Evolutionary conservation across 2,329 filamentous ascomycete genomes (phyloP).

Genomic region (Claviceps lovelessii): DNA sequence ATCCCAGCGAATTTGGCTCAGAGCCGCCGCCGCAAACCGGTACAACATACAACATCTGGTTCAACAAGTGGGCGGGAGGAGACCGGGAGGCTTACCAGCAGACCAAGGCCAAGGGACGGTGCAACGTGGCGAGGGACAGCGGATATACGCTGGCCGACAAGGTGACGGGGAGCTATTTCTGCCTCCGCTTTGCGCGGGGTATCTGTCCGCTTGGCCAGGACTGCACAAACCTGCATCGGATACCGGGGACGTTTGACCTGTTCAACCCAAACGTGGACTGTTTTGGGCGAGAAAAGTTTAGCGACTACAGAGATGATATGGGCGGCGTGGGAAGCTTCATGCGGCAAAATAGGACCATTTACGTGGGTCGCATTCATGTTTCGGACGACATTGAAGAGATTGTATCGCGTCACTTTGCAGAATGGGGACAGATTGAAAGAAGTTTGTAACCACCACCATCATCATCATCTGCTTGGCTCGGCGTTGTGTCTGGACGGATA

Average conservation of each 20-base stretch:
- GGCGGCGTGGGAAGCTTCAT: constrained; percentile 89
- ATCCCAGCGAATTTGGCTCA: constrained; percentile 65
- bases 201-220: constrained; percentile 75
- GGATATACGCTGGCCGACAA: constrained; percentile 69
- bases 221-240: constrained; percentile 83
- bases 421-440: constrained; percentile 90
- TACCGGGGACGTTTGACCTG: constrained; percentile 75
- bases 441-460: constrained; percentile 22
- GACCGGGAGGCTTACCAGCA: constrained; percentile 87
- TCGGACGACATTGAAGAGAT: constrained; percentile 96
- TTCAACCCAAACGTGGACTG: constrained; percentile 93
- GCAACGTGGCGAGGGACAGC: constrained; percentile 67
- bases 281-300: constrained; percentile 77
- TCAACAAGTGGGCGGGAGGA: constrained; percentile 95
- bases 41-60: constrained; percentile 82
- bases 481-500: too few relatives aligned
- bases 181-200: constrained; percentile 78
- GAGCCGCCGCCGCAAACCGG: constrained; percentile 86
- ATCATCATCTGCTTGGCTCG: not conserved
- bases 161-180: constrained; percentile 74
- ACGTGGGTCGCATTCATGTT: constrained; percentile 86
- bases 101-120: constrained; percentile 73
- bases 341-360: constrained; percentile 85
- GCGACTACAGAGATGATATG: constrained; percentile 94
- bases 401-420: constrained; percentile 84